phyloP scores from a whole-genome alignment of 1,284 basidiomycete species.

The Ceratobasidium sp. region DNA sequence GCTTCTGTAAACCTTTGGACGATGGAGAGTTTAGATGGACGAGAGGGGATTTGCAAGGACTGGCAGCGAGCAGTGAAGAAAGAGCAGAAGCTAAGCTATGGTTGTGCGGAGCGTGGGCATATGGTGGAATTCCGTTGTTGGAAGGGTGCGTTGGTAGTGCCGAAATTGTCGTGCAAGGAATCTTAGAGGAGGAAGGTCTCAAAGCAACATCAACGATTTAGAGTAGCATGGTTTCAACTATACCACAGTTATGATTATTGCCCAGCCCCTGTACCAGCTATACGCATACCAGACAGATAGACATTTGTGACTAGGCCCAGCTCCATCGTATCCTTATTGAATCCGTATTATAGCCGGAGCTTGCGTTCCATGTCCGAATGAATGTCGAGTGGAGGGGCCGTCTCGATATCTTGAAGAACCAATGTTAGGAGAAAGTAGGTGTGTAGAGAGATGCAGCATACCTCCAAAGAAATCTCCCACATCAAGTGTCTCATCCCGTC shows the following conservation, averaged over 20 bases:
- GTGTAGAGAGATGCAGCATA: constrained; percentile 54
- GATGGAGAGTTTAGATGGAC: constrained; percentile 46
- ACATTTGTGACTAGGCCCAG: not conserved
- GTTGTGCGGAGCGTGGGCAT: constrained; percentile 68
- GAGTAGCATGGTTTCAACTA: not conserved
- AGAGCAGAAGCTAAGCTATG: constrained; percentile 60
- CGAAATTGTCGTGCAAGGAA: constrained; percentile 60
- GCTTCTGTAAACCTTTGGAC: constrained; percentile 19
- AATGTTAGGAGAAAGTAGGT: constrained; percentile 34
- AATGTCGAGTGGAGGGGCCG: constrained; percentile 64
- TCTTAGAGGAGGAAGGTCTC: constrained; percentile 40
- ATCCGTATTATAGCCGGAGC: constrained; percentile 59
- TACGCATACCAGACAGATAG: not conserved
- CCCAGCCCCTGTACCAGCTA: not conserved
- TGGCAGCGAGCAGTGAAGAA: constrained; percentile 45
- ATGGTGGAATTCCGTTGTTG: constrained; percentile 67
- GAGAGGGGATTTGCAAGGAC: constrained; percentile 53
- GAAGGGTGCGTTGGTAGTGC: constrained; percentile 74
- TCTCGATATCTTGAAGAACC: constrained; percentile 63
- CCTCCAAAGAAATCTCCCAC: constrained; percentile 78
- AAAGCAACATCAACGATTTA: not conserved
- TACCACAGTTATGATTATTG: constrained; percentile 34
- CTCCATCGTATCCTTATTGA: constrained; percentile 43
- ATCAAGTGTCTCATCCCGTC: constrained; percentile 84
- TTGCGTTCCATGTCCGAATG: constrained; percentile 81